Conservation (phyloP, 495 filamentous ascomycete genomes). For the Tuber borchii region DNA sequence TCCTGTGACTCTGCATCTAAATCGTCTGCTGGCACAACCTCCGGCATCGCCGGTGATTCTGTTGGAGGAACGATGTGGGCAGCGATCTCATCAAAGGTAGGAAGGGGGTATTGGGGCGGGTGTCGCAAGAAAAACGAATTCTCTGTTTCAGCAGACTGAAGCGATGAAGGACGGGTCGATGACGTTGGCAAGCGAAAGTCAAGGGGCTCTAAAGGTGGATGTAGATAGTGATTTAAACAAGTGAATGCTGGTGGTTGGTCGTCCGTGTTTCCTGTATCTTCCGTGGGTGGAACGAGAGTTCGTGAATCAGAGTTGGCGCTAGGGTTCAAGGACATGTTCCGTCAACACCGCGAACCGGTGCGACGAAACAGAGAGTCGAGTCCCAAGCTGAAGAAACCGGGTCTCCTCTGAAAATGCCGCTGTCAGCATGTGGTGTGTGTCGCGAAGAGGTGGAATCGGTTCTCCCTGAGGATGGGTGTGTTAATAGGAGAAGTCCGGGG, state of each 20-base stretch:
- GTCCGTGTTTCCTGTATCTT: background rate
- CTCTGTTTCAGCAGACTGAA: background rate
- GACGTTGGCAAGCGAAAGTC: background rate
- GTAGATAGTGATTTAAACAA: background rate
- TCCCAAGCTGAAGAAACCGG: conserved; percentile 25
- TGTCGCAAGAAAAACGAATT: background rate
- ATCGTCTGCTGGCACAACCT: background rate
- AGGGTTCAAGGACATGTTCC: conserved; percentile 35
- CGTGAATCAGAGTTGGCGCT: background rate
- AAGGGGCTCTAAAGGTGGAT: background rate
- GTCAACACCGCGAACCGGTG: conserved; percentile 30
- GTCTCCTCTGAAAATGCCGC: background rate
- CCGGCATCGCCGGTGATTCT: conserved; percentile 2
- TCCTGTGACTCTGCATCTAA: background rate
- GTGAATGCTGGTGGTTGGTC: background rate
- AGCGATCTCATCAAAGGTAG: background rate
- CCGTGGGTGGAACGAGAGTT: background rate
- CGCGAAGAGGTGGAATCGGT: background rate
- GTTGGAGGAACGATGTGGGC: background rate
- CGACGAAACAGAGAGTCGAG: conserved; percentile 32
- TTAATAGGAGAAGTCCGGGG: background rate
- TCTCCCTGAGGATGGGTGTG: background rate
- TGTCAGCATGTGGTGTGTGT: background rate
- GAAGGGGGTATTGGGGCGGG: background rate
- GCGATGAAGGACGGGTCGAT: background rate